Evolutionary conservation across 495 filamentous ascomycete species (phyloP).

Genomic region (Ascodesmis nigricans): DNA sequence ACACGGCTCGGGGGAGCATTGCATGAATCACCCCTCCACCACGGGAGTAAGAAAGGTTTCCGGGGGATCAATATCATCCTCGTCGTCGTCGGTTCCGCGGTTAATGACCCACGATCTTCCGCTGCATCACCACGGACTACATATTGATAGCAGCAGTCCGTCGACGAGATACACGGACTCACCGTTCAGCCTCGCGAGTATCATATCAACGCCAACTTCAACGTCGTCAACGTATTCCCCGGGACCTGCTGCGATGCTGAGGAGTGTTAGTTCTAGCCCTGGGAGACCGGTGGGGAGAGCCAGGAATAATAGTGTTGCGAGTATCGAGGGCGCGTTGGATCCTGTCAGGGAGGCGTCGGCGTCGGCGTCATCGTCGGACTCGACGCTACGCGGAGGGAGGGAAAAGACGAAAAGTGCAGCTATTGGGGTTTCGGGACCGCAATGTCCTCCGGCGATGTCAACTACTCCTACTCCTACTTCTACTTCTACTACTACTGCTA

Average conservation of each 20-base stretch:
- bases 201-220: conserved; percentile 94
- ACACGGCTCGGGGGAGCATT: conserved; percentile 18
- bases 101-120: conserved; percentile 14
- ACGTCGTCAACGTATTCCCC: conserved; percentile 83
- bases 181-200: conserved; percentile 79
- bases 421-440: conserved; percentile 10
- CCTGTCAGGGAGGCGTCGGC: conserved; percentile 40
- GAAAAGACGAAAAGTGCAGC: conserved; percentile 8
- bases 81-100: conserved; percentile 9
- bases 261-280: conserved; percentile 46
- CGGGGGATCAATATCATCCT: conserved; percentile 14
- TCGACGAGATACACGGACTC: conserved; percentile 91
- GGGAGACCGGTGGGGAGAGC: conserved; percentile 34
- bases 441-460: conserved; percentile 6
- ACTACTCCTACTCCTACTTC: conserved; percentile 5
- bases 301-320: conserved; percentile 29
- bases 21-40: too few species aligned
- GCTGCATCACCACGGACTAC: conserved; percentile 9
- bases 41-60: too few species aligned
- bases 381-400: conserved; percentile 29
- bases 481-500: conserved; percentile 7
- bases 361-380: conserved; percentile 38
- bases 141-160: conserved; percentile 50
- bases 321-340: conserved; percentile 34
- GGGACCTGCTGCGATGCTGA: conserved; percentile 39